Evolutionary conservation across 1,139 yeast genomes (phyloP), one percentile per base, ranked within the genome.

Genomic region (Candida tunisiensis): DNA sequence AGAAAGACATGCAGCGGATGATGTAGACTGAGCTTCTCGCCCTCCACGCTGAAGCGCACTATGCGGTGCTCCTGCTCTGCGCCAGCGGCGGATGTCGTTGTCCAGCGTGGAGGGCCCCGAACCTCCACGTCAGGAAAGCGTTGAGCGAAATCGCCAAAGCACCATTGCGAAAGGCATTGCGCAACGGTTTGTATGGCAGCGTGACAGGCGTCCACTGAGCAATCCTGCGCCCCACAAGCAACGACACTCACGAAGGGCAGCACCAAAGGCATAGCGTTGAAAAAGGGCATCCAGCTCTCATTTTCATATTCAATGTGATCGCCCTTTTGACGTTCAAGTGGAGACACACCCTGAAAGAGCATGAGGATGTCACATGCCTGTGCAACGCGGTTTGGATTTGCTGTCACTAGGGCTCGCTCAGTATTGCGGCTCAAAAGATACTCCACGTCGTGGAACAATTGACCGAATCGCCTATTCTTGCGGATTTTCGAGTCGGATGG

Each of bases 261-360:
- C 5, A 55, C 45, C 23, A 45, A 53, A 3, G 60, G 79, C 35
- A 75, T 70, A 18, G 83, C 73, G 37, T 78, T 79, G 49, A 80
- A 80, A 42, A 70, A 80, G 1, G 79, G 68, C 0, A 88, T 73
- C 60, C 88, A 85, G 29, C 78, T 83, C 13, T 80, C 82, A 25
- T 74, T 74, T 44, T 88, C 98, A 45, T 78, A 88, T 44, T 85
- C 95, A 8, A 88, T 82, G 47, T 88, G 98, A 32, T 69, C 72
- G 9, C 65, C 61, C n/a, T 70, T 68, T 43, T 82, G 93, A 35
- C 96, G 61, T 37, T 62, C 65, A 41, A 82, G 55, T 0, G 78
- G 74, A 1, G 92, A 78, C 28, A 72, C 64, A 3, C 93, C 91
- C 48, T 85, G 93, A 44, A 85, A 82, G 16, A 80, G 56, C 15